Evolutionary conservation across 352 stramenopile species (phyloP), one percentile per base, ranked within the genome.

Genomic region (Phytophthora idaei): DNA sequence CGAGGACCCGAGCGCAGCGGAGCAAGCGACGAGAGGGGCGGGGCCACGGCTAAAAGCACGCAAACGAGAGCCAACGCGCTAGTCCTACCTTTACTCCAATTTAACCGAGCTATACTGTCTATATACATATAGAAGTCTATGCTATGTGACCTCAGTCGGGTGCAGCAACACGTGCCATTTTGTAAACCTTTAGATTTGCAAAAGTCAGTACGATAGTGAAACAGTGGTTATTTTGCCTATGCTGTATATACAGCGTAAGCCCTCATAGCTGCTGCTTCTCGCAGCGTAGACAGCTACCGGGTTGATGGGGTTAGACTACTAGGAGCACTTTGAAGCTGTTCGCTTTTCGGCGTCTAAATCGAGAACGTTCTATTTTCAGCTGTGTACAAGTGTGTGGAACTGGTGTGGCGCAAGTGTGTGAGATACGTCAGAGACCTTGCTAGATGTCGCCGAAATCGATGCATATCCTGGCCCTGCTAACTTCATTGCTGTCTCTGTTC

Each of bases 361-460:
- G 32, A 61, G 54, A 58, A 55, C 9, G 21, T 64, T 57, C 49
- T 65, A 65, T 56, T 59, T 66, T 71, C 52, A 44, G 41, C 3
- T 36, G 2, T 36, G 29, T 29, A 69, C 49, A 60, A 27, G 57
- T 41, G 8, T 25, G 10, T 21, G 17, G 45, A 71, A 49, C 0
- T 64, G 8, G 28, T 53, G 57, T 59, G 42, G 21, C 27, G 11
- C 37, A 27, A n/a, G 42, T 42, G 55, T 52, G n/a, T 17, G 14
- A 36, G 21, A 54, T 27, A 41, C 41, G 44, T 49, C 44, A 49
- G 44, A 49, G 44, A 36, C 5, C 27, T 29, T 28, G 5, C n/a
- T 58, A 37, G 27, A 60, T 59, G 53, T 51, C 53, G 31, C 27
- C 9, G n/a, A 48, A n/a, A n/a, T 66, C 58, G 61, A 61, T 64